A percentile compares a stretch with the other conserved stretches of the same genome.
Conservation (phyloP, 768 basidiomycete species). For the Xerocomellus intermedius region DNA sequence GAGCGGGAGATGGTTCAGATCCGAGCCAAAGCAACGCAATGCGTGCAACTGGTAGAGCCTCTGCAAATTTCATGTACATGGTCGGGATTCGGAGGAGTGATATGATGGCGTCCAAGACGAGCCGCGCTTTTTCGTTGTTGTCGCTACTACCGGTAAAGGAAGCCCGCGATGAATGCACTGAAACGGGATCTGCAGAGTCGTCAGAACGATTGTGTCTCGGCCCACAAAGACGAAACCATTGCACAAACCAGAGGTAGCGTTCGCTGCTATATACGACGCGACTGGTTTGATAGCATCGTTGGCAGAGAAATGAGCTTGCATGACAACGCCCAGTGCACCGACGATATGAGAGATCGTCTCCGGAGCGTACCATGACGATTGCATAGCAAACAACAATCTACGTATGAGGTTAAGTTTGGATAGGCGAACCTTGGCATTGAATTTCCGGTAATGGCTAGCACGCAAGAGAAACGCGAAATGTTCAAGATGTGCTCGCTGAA, state of each 20-base stretch:
- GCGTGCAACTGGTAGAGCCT: slow-evolving; percentile 73
- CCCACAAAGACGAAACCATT: not conserved
- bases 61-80: slow-evolving; percentile 67
- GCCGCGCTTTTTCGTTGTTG: slow-evolving; percentile 58
- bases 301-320: slow-evolving; percentile 64
- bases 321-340: slow-evolving; percentile 58
- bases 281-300: slow-evolving; percentile 82
- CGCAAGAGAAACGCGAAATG: slow-evolving; percentile 77
- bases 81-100: slow-evolving; percentile 55
- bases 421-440: slow-evolving; percentile 75
- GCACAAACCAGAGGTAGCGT: slow-evolving; percentile 62
- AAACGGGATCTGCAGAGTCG: not conserved
- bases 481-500: slow-evolving; percentile 77
- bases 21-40: slow-evolving; percentile 80
- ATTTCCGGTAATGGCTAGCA: slow-evolving; percentile 69
- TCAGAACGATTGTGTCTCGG: not conserved
- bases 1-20: slow-evolving; percentile 59
- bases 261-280: slow-evolving; percentile 81
- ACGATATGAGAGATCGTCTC: slow-evolving; percentile 49
- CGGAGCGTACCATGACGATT: slow-evolving; percentile 70
- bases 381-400: slow-evolving; percentile 77
- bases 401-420: slow-evolving; percentile 69
- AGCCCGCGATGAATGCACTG: slow-evolving; percentile 11
- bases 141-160: slow-evolving; percentile 18
- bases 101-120: slow-evolving; percentile 64